Conservation (phyloP, 1,139 yeast genomes). For the Kurtzmaniella quercitrusa region DNA sequence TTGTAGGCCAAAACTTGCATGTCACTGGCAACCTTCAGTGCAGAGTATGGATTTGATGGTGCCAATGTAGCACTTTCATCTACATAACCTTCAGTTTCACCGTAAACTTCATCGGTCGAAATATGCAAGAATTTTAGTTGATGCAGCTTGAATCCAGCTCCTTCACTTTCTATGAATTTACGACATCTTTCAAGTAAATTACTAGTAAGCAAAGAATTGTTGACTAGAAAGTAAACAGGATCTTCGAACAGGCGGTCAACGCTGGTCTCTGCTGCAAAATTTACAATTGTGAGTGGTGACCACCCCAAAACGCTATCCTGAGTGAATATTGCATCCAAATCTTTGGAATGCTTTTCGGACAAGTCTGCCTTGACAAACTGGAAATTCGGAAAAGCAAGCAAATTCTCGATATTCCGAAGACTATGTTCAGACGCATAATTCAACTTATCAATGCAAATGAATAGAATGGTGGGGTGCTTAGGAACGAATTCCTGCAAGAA, state of each 20-base stretch:
- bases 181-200: conserved; percentile 44
- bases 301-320: not conserved
- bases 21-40: conserved; percentile 56
- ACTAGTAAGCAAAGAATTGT: conserved; percentile 50
- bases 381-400: conserved; percentile 19
- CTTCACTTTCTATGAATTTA: not conserved
- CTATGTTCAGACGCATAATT: conserved; percentile 27
- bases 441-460: conserved; percentile 47
- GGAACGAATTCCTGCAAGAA: conserved; percentile 36
- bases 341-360: conserved; percentile 7
- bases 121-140: conserved; percentile 37
- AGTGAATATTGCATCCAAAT: not conserved
- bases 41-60: conserved; percentile 61
- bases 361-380: conserved; percentile 35
- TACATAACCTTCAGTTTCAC: conserved; percentile 26
- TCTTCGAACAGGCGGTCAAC: conserved; percentile 50
- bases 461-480: conserved; percentile 33
- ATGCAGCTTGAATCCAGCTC: conserved; percentile 6
- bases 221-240: conserved; percentile 43
- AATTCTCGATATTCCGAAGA: conserved; percentile 19
- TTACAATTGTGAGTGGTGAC: conserved; percentile 26
- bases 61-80: conserved; percentile 33
- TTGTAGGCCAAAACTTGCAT: conserved; percentile 46
- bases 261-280: conserved; percentile 58
- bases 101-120: conserved; percentile 64